A percentile compares a stretch with the other conserved stretches of the same genome.
These are phyloP conservation scores for Pezicula radicicola DNA, from an alignment of 2,329 filamentous ascomycete species.

Conservation along the genomic window DNA sequence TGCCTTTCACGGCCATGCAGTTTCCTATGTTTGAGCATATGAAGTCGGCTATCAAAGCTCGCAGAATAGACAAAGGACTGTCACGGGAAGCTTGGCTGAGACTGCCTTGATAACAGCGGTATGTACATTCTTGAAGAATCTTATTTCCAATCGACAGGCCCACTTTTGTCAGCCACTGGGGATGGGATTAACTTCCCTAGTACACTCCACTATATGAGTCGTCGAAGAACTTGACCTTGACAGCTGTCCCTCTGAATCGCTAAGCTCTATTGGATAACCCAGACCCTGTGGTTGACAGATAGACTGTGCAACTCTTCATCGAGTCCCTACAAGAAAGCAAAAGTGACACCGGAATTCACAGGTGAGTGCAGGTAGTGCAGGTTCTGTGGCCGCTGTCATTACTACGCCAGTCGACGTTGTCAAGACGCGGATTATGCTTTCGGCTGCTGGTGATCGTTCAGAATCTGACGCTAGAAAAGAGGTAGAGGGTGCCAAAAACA, in stretches of 20 bases:
- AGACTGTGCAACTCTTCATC: no score
- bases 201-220: no score
- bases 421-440: conserved; percentile 86
- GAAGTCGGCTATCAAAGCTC: conserved; percentile 48
- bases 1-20: conserved; percentile 85
- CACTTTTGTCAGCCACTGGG: no score
- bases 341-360: no score
- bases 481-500: conserved; percentile 17
- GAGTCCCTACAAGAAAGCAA: no score
- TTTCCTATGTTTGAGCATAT: conserved; percentile 83
- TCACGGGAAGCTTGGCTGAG: conserved; percentile 48
- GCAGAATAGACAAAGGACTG: conserved; percentile 31
- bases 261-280: no score
- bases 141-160: no score
- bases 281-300: no score
- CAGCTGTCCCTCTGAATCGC: no score
- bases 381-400: conserved; percentile 71
- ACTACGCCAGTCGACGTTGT: conserved; percentile 89
- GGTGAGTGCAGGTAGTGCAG: conserved; percentile 69
- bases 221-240: no score
- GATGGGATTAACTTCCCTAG: no score
- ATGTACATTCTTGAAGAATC: no score
- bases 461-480: conserved; percentile 24
- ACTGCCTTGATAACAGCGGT: conserved; percentile 66
- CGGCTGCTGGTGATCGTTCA: conserved; percentile 37